Evolutionary conservation across 2,329 filamentous ascomycete species (phyloP), one percentile per base, ranked within the genome.

Genomic region (Trichoderma sp.): DNA sequence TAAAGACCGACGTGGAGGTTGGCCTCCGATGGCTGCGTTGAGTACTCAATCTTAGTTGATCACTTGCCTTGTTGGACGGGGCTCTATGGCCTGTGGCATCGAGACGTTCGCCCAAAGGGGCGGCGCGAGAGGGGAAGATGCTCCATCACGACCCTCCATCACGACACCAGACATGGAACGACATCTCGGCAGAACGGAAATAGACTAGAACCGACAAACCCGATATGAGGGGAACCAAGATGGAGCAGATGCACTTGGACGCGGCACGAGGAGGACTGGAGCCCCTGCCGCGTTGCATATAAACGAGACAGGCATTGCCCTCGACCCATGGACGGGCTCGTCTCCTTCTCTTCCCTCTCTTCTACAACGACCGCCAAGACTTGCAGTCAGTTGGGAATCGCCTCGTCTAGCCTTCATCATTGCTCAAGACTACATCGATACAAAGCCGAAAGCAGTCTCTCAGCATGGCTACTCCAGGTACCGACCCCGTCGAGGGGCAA

Each of bases 391-490:
- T 24, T 47, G 50, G 9, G 26, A 47, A 47, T 45, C 15, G 17
- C 45, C 10, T 12, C 39, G 41, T 39, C 44, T 39, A 28, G 15
- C 39, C 17, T 14, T 9, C n/a, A 5, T 17, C n/a, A 26, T 26
- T 10, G 2, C 15, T 15, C 26, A 26, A 34, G 19, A 34, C n/a
- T 54, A n/a, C 26, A 19, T 51, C 39, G 50, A 34, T 26, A 63
- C 26, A 55, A 63, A 43, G 34, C 21, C 30, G 17, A 24, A 41
- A 21, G 41, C 34, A 34, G 12, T 3, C 17, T 50, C 15, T 60
- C 51, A 58, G 28, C 14, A 68, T 68, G 67, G 62, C 67, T 58
- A 59, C 56, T 28, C 60, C 57, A 45, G 55, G 59, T 14, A 24
- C 47, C n/a, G 55, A 28, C 24, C 43, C 65, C 15, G 55, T 56